Conservation (phyloP, 73 alveolate species). For the Tetrahymena borealis region DNA sequence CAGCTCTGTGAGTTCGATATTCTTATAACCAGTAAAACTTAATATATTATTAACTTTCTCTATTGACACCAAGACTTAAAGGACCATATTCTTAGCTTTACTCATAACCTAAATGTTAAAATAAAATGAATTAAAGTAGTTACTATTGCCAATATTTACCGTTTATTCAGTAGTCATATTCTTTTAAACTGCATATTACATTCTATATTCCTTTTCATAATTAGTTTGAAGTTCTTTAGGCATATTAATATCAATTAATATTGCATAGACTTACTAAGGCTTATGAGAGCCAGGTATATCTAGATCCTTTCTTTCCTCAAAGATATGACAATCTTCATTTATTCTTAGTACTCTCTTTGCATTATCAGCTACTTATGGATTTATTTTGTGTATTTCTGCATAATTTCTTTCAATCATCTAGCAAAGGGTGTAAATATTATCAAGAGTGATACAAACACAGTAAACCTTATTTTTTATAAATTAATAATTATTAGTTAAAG, state of each 20-base stretch:
- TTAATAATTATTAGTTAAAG: background rate
- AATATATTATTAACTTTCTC: background rate
- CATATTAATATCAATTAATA: constrained; percentile 1
- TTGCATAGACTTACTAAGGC: constrained; percentile 3
- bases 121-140: background rate
- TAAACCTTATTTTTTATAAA: background rate
- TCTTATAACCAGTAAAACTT: background rate
- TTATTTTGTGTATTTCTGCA: background rate
- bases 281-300: constrained; percentile 2
- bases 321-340: constrained; percentile 5
- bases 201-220: background rate
- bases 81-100: constrained; percentile 10
- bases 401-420: background rate
- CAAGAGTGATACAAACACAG: constrained; percentile 33
- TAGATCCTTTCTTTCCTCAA: background rate
- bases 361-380: background rate
- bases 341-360: constrained; percentile 7
- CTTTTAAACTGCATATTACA: background rate
- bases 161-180: background rate
- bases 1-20: background rate
- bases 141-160: background rate
- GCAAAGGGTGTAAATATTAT: constrained; percentile 4
- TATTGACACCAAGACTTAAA: background rate
- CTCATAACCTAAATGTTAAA: background rate
- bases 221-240: background rate